Evolutionary conservation across 1,139 yeast genomes (phyloP), one percentile per base, ranked within the genome.

Genomic region (Candida pseudoviswanathii): DNA sequence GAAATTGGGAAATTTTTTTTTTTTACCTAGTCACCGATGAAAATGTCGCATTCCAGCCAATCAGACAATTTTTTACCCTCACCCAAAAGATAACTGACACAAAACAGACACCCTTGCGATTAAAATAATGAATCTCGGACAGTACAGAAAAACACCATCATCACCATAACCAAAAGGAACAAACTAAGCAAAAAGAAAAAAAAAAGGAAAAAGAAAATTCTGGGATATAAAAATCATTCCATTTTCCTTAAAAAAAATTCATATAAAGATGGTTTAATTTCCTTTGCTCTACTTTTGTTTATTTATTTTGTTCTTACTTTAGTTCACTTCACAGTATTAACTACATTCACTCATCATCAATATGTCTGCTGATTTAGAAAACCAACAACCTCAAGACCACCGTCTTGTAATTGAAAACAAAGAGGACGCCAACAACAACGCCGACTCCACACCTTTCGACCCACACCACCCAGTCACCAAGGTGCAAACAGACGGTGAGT

Each of bases 401-500:
- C 59, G 44, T 32, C 52, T 60, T 32, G 45, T 58, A n/a, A 51
- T 58, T 32, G 56, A 55, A 26, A 49, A 50, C 31, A 41, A 46
- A 10, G 47, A 32, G 8, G 41, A 37, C 25, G 41, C 30, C 1
- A n/a, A 33, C 30, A n/a, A n/a, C 30, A 37, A 24, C 30, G 7
- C 16, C 37, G 43, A 43, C 27, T 27, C 48, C 4, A 32, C 46
- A 10, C 50, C 54, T 22, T 48, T 59, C 10, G 58, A 59, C 30
- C 53, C 62, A 16, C 51, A 58, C 42, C 55, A 51, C 38, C 55
- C 55, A 29, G 58, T 68, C 34, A 66, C 72, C 11, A 64, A 63
- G 51, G 62, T 68, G 41, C 57, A 54, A 32, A 63, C 65, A 42
- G 79, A 75, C 41, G 80, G 84, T 40, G 87, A 86, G 51, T 85